These are phyloP conservation scores for Geranium incanum DNA, from an alignment of 441 rosid genomes.

Conservation along the genomic window DNA sequence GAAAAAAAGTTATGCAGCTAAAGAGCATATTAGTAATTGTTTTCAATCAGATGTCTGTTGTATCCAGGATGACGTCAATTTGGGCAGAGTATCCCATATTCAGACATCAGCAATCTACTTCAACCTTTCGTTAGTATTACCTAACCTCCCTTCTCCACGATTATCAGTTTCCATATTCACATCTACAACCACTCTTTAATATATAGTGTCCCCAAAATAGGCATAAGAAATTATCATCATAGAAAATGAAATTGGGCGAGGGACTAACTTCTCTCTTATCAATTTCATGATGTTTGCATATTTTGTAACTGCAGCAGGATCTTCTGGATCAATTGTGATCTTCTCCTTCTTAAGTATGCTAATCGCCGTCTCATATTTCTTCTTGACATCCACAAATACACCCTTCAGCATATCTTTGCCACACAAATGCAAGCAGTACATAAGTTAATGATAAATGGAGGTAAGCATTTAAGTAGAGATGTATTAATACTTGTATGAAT, in stretches of 20 bases:
- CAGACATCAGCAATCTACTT: not conserved
- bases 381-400: slow-evolving; percentile 73
- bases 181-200: not conserved
- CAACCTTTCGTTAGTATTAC: not conserved
- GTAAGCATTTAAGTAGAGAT: not conserved
- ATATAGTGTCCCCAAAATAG: not conserved
- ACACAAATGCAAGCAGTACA: slow-evolving; percentile 17
- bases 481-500: not conserved
- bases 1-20: too few relatives aligned
- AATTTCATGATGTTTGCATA: slow-evolving; percentile 86
- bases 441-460: slow-evolving; percentile 20
- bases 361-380: slow-evolving; percentile 72
- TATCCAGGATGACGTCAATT: not conserved
- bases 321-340: slow-evolving; percentile 81
- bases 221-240: not conserved
- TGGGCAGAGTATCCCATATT: not conserved
- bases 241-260: not conserved
- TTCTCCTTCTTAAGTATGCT: slow-evolving; percentile 73
- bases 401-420: slow-evolving; percentile 76
- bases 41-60: not conserved
- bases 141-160: slow-evolving; percentile 37
- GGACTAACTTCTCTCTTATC: slow-evolving; percentile 69
- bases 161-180: not conserved
- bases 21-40: too few relatives aligned
- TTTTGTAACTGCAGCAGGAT: slow-evolving; percentile 77